Conservation (phyloP, 371 early-diverging fungal genomes). For the Mucor circinelloides region DNA sequence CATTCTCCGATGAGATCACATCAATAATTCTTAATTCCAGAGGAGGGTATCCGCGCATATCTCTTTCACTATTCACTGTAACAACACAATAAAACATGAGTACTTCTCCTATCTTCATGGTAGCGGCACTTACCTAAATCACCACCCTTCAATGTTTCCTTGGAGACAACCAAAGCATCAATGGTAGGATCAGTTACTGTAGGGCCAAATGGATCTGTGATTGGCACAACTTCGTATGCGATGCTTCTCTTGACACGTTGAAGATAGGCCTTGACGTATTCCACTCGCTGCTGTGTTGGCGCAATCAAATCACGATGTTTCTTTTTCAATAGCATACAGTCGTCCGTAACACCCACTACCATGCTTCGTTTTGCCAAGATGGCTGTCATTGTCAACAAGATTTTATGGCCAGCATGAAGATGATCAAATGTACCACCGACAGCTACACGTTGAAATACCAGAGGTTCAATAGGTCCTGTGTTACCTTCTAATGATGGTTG, state of each 20-base stretch:
- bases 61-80: constrained; percentile 66
- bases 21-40: constrained; percentile 77
- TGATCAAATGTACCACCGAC: constrained; percentile 98
- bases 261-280: constrained; percentile 64
- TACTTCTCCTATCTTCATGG: too few species aligned
- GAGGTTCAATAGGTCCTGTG: constrained; percentile 19
- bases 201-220: constrained; percentile 89
- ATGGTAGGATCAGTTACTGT: constrained; percentile 76
- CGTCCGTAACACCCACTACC: constrained; percentile 79
- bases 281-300: constrained; percentile 65
- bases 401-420: constrained; percentile 93
- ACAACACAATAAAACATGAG: not conserved
- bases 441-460: constrained; percentile 59
- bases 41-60: constrained; percentile 47
- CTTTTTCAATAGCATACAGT: constrained; percentile 73
- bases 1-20: constrained; percentile 62
- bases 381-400: constrained; percentile 84
- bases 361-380: constrained; percentile 63
- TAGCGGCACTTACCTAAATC: constrained; percentile 65
- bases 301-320: constrained; percentile 71
- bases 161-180: constrained; percentile 85
- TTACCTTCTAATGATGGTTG: not conserved
- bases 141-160: constrained; percentile 84
- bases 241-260: constrained; percentile 54
- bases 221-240: constrained; percentile 65